These are phyloP conservation scores for Penicillium freii DNA, from an alignment of 2,329 filamentous ascomycete genomes.

Conservation along the genomic window DNA sequence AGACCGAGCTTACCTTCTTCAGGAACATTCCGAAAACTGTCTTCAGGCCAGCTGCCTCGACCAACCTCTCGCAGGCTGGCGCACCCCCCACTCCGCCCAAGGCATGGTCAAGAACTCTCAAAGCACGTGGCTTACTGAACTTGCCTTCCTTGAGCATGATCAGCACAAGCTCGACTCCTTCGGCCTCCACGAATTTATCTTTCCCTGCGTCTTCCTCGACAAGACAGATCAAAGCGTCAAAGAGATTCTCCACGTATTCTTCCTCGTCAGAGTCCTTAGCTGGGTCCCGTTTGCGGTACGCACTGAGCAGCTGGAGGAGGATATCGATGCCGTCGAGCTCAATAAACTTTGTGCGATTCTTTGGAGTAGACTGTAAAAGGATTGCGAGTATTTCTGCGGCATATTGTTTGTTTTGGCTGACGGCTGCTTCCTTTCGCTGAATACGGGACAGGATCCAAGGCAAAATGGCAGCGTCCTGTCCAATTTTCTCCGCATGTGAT, in stretches of 20 bases:
- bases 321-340: conserved; percentile 70
- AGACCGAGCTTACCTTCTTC: conserved; percentile 57
- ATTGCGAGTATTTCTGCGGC: conserved; percentile 89
- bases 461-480: conserved; percentile 65
- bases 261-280: conserved; percentile 83
- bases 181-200: conserved; percentile 76
- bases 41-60: conserved; percentile 83
- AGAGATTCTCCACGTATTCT: conserved; percentile 92
- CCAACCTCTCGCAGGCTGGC: conserved; percentile 69
- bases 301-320: conserved; percentile 76
- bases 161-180: conserved; percentile 85
- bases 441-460: conserved; percentile 76
- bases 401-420: conserved; percentile 93
- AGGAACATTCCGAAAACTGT: conserved; percentile 82
- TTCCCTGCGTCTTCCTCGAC: conserved; percentile 76
- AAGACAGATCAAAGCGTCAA: conserved; percentile 79
- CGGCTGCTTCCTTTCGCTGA: conserved; percentile 63
- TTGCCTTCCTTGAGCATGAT: conserved; percentile 92
- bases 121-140: conserved; percentile 71
- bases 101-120: conserved; percentile 83
- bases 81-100: conserved; percentile 57
- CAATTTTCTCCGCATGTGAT: conserved; percentile 68
- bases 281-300: conserved; percentile 83
- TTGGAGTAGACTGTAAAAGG: conserved; percentile 70
- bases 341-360: conserved; percentile 64